phyloP scores from a whole-genome alignment of 1,284 basidiomycete genomes.

The Apiotrichum akiyoshidainum region DNA sequence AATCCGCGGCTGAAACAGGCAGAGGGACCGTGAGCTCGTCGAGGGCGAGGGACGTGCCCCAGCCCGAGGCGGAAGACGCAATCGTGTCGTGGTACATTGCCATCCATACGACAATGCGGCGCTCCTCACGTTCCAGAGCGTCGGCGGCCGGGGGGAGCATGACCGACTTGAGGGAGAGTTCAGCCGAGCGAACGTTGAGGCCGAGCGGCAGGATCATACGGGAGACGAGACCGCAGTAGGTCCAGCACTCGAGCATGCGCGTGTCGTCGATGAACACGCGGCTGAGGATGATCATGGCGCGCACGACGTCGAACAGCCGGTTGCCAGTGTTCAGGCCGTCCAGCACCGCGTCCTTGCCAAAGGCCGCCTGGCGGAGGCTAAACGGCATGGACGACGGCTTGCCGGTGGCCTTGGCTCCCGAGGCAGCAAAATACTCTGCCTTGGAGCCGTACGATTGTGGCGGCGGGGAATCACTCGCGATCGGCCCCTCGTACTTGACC shows the following conservation, averaged over 20 bases:
- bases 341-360: conserved; percentile 42
- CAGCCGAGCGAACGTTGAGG: conserved; percentile 44
- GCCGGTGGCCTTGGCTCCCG: no score
- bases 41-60: conserved; percentile 45
- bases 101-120: conserved; percentile 46
- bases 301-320: conserved; percentile 45
- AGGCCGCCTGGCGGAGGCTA: conserved; percentile 36
- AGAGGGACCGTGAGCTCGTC: conserved; percentile 48
- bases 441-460: background rate
- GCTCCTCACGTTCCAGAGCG: conserved; percentile 48
- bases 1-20: conserved; percentile 39
- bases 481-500: conserved; percentile 9
- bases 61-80: conserved; percentile 42
- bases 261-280: conserved; percentile 49
- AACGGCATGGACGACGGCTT: conserved; percentile 24
- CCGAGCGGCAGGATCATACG: conserved; percentile 49
- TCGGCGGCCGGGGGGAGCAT: conserved; percentile 45
- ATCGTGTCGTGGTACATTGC: conserved; percentile 47
- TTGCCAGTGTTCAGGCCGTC: conserved; percentile 46
- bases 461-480: background rate
- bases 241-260: conserved; percentile 50
- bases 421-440: background rate
- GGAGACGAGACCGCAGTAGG: conserved; percentile 42
- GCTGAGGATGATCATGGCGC: conserved; percentile 47
- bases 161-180: conserved; percentile 43